Conservation (phyloP, 805 yeast species). For the Ogataea chonburiensis region DNA sequence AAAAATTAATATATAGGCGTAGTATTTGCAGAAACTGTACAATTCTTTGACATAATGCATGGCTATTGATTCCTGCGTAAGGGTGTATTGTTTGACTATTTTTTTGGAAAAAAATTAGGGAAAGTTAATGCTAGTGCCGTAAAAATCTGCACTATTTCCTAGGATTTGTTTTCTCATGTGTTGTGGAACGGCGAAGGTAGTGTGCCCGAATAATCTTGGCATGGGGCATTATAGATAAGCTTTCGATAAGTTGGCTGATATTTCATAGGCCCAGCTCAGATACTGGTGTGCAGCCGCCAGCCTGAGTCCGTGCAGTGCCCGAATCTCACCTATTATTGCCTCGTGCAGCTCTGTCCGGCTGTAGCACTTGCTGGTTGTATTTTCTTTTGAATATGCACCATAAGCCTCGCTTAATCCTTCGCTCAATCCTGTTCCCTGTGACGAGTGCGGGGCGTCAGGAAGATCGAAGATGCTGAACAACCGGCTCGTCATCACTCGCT, state of each 20-base stretch:
- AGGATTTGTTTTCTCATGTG: too few species aligned
- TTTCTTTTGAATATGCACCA: slow-evolving; percentile 2
- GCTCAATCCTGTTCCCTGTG: too few species aligned
- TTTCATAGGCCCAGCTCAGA: slow-evolving; percentile 3
- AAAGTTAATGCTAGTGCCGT: not conserved
- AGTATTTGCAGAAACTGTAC: not conserved
- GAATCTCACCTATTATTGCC: slow-evolving; percentile 2
- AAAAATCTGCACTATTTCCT: too few species aligned
- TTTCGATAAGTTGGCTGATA: not conserved
- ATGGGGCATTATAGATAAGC: slow-evolving; percentile 11
- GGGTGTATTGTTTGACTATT: slow-evolving; percentile 1
- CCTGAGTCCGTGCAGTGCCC: slow-evolving; percentile 4
- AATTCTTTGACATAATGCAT: slow-evolving; percentile 3
- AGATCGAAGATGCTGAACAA: slow-evolving; percentile 18
- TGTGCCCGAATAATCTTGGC: slow-evolving; percentile 2
- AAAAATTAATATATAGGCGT: not conserved
- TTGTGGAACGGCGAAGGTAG: too few species aligned
- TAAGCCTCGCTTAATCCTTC: too few species aligned
- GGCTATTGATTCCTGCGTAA: slow-evolving; percentile 1
- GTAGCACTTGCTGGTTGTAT: not conserved
- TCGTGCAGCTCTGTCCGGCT: not conserved
- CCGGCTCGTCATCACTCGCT: slow-evolving; percentile 15
- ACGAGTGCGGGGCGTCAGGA: slow-evolving; percentile 1
- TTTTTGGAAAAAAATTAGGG: not conserved
- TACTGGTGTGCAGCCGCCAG: not conserved